Evolutionary conservation across 257 asterid genomes (phyloP), one percentile per base, ranked within the genome.

Genomic region (Osmanthus fragrans): DNA sequence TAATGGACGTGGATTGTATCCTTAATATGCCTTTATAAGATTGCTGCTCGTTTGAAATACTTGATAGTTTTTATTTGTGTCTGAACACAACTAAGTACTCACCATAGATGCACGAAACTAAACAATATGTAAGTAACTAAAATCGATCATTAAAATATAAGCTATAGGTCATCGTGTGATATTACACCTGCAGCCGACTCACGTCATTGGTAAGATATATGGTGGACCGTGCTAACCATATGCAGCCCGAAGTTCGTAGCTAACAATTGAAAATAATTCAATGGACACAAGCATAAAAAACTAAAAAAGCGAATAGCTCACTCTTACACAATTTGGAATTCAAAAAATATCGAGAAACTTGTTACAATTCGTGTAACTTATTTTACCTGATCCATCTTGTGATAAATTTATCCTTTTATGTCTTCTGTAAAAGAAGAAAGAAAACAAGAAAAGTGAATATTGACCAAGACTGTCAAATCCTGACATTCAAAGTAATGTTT

Each of bases 401-500:
- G 70, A 25, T 69, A 37, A 37, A 37, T 37, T 37, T 37, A 8
- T 37, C 12, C 11, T 63, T 81, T 51, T 36, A 33, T 32, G 40
- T 51, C 11, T 23, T 18, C 19, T 7, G 4, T 71, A 13, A 6
- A 60, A 32, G 47, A 40, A 42, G 39, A 42, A 45, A 45, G 64
- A 39, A 64, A 76, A 73, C 45, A 8, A 39, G 45, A 39, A 9
- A 39, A 39, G 45, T 16, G 32, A 72, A 32, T 58, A 42, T 77
- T 65, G 37, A 51, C 54, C 60, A 76, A 73, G 70, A 73, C 13
- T 75, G 33, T 84, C 75, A 90, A 77, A 88, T 75, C 79, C 82
- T 83, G 45, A 91, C 82, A 76, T 80, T 83, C 74, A 91, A 91
- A 88, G 32, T 88, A 80, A 80, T 90, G 92, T 33, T 39, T 88